A percentile compares a stretch with the other conserved stretches of the same genome.
These are phyloP conservation scores for Aspergillus ochraceus DNA, from an alignment of 2,329 filamentous ascomycete species.

Conservation along the genomic window DNA sequence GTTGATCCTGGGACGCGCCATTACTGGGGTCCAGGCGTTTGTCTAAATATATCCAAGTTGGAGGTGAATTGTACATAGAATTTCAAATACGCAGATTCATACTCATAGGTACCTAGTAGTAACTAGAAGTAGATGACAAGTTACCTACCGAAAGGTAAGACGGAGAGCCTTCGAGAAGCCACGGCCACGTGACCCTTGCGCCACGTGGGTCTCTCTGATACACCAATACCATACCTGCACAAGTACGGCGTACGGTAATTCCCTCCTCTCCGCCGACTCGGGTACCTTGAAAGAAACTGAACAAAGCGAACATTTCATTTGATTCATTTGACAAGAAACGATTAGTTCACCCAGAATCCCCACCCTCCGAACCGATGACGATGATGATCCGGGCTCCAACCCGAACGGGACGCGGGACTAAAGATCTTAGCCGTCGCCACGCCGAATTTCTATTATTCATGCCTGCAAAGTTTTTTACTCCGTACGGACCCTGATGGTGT, in stretches of 20 bases:
- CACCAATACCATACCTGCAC: neutral
- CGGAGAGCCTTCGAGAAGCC: slow-evolving; percentile 6
- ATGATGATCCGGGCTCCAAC: neutral
- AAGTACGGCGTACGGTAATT: neutral
- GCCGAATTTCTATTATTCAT: neutral
- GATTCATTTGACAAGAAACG: too few relatives aligned
- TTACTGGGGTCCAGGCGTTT: slow-evolving; percentile 78
- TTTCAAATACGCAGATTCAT: neutral
- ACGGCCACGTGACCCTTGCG: slow-evolving; percentile 4
- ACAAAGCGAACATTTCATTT: too few relatives aligned
- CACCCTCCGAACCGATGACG: neutral
- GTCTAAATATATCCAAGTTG: slow-evolving; percentile 46
- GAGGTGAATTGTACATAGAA: slow-evolving; percentile 1
- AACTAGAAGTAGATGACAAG: too few relatives aligned
- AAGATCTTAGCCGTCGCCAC: slow-evolving; percentile 1
- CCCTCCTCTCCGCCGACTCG: too few relatives aligned
- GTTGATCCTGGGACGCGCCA: slow-evolving; percentile 67
- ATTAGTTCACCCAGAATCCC: neutral
- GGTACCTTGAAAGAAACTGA: too few relatives aligned
- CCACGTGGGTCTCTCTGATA: slow-evolving; percentile 1
- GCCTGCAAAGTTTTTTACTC: neutral
- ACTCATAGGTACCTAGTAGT: too few relatives aligned
- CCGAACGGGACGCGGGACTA: neutral
- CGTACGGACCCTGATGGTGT: too few relatives aligned
- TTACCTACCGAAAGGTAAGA: too few relatives aligned